Conservation (phyloP, 2,329 filamentous ascomycete genomes). For the Rhexocercosporidium sp. region DNA sequence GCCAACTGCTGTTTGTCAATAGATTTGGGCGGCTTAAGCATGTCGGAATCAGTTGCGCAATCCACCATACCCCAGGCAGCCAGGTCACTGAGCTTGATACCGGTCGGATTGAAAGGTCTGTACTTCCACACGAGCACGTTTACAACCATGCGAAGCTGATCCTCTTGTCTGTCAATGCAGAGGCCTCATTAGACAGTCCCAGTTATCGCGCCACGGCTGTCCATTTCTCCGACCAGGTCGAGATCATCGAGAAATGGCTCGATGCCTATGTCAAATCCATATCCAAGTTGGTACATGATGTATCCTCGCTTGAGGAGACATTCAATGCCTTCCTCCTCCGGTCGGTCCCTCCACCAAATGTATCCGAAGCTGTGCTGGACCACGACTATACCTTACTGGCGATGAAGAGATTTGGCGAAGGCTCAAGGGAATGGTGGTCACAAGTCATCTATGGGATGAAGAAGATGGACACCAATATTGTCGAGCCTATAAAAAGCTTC, state of each 20-base stretch:
- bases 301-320: slow-evolving; percentile 77
- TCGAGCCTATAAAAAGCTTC: slow-evolving; percentile 83
- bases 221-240: slow-evolving; percentile 91
- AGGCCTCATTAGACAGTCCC: slow-evolving; percentile 94
- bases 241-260: slow-evolving; percentile 91
- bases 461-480: slow-evolving; percentile 75
- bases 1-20: too few species aligned
- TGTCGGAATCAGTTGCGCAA: slow-evolving; percentile 31
- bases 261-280: slow-evolving; percentile 70
- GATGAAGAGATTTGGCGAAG: slow-evolving; percentile 83
- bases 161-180: slow-evolving; percentile 45
- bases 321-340: slow-evolving; percentile 79
- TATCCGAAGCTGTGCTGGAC: slow-evolving; percentile 86
- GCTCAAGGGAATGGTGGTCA: slow-evolving; percentile 86
- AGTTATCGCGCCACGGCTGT: slow-evolving; percentile 87
- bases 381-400: slow-evolving; percentile 94
- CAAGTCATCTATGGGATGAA: slow-evolving; percentile 75
- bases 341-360: slow-evolving; percentile 72
- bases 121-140: not conserved
- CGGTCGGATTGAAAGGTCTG: slow-evolving; percentile 61
- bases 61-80: slow-evolving; percentile 28
- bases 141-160: not conserved
- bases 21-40: too few species aligned
- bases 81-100: slow-evolving; percentile 46
- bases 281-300: slow-evolving; percentile 65